A percentile compares a stretch with the other conserved stretches of the same genome.
Evolutionary conservation across 768 basidiomycete genomes (phyloP).

Genomic region (Leccinum longicurvipes): DNA sequence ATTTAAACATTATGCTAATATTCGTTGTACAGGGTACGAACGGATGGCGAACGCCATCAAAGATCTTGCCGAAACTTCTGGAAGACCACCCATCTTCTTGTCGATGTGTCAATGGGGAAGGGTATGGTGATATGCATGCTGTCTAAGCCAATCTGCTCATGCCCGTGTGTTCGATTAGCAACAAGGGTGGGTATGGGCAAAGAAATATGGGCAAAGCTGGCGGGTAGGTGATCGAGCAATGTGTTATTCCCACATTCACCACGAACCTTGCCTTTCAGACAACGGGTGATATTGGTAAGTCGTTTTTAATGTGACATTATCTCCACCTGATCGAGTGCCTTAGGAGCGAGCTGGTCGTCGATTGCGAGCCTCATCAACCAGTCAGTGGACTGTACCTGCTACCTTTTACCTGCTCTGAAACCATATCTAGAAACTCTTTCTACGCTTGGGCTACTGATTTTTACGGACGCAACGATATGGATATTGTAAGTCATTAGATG

Average conservation of each 20-base stretch:
- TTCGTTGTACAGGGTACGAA: constrained; percentile 44
- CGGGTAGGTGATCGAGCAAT: constrained; percentile 39
- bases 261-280: constrained; percentile 34
- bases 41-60: constrained; percentile 60
- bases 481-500: constrained; percentile 45
- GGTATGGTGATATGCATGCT: constrained; percentile 33
- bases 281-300: constrained; percentile 46
- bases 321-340: background rate
- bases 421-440: constrained; percentile 56
- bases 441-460: constrained; percentile 61
- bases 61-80: constrained; percentile 43
- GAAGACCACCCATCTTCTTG: constrained; percentile 53
- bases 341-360: constrained; percentile 49
- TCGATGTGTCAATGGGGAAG: constrained; percentile 70
- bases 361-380: constrained; percentile 52
- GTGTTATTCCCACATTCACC: background rate
- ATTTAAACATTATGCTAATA: background rate
- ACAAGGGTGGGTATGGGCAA: constrained; percentile 65
- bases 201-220: constrained; percentile 60
- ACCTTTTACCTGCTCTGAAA: background rate
- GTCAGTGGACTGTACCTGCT: constrained; percentile 27
- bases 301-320: background rate
- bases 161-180: constrained; percentile 35
- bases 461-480: constrained; percentile 66
- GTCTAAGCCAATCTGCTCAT: background rate